phyloP scores from a whole-genome alignment of 306 rosid genomes.

The Rosa chinensis region DNA sequence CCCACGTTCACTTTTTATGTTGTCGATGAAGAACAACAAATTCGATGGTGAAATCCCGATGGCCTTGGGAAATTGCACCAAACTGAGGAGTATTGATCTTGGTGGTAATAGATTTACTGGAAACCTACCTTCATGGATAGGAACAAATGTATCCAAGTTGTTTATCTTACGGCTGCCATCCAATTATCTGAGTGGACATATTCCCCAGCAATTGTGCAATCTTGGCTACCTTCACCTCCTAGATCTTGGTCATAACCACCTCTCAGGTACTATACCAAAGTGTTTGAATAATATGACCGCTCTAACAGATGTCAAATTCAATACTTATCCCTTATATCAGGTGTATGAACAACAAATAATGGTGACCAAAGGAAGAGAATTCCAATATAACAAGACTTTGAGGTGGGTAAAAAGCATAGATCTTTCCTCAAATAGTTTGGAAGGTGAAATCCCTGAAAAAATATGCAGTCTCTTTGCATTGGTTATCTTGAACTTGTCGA shows the following conservation, averaged over 20 bases:
- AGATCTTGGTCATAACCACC: no score
- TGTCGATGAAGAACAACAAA: not conserved
- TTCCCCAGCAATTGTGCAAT: not conserved
- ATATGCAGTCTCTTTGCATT: not conserved
- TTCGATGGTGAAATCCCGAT: not conserved
- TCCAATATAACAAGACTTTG: no score
- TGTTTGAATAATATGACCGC: no score
- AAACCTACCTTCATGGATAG: not conserved
- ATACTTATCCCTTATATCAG: no score
- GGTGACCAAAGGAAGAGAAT: no score
- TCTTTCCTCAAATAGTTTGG: not conserved
- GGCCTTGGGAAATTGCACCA: not conserved
- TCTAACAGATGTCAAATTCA: no score
- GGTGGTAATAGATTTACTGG: not conserved
- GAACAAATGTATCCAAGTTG: not conserved
- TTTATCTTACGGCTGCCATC: not conserved
- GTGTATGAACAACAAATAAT: no score
- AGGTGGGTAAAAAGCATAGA: not conserved
- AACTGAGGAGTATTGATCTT: not conserved
- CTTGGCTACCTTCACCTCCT: not conserved
- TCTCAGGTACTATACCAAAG: no score
- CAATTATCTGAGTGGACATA: not conserved
- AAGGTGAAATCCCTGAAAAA: not conserved
- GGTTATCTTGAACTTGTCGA: not conserved
- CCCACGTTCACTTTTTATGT: not conserved